Evolutionary conservation across 495 filamentous ascomycete genomes (phyloP), one percentile per base, ranked within the genome.

Genomic region (Penicillium tannophilum): DNA sequence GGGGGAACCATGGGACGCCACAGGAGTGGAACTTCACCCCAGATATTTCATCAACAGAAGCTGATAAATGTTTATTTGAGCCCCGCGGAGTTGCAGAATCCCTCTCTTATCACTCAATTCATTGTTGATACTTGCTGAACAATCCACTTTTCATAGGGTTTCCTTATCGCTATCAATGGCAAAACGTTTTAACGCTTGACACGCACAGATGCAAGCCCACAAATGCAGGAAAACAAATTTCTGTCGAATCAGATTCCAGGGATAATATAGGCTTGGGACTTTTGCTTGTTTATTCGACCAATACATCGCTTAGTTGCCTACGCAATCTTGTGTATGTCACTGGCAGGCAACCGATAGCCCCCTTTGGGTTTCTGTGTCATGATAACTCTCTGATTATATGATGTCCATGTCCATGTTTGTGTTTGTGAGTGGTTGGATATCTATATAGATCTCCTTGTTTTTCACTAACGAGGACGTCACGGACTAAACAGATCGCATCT

Each of bases 81-180:
- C 14, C 42, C 59, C 59, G 59, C 59, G 59, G 60, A 62, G 55
- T 51, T 59, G 12, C 16, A 12, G 2, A 36, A 1, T 36, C 17
- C 16, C 28, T 17, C 3, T 41, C 39, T 17, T 41, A 41, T 41
- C 39, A n/a, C 16, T 12, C 20, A 23, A 17, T 41, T 41, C 14
- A 41, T n/a, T 41, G 12, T 4, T 41, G 9, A 23, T 23, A 23
- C 20, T 23, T 23, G 12, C 12, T 36, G 33, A 11, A 36, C 33
- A 36, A 14, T 36, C 33, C 33, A 36, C 33, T 41, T 41, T 41
- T 41, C 16, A 7, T 41, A 17, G 14, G 4, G 36, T 17, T n/a
- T 17, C 39, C 16, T 41, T 41, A 41, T 41, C 39, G 39, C 39
- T 41, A 41, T 41, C 39, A 41, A 2, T 36, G 33, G 28, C 28